These are phyloP conservation scores for Diversispora epigaea DNA, from an alignment of 192 early-diverging fungal genomes.

Conservation along the genomic window DNA sequence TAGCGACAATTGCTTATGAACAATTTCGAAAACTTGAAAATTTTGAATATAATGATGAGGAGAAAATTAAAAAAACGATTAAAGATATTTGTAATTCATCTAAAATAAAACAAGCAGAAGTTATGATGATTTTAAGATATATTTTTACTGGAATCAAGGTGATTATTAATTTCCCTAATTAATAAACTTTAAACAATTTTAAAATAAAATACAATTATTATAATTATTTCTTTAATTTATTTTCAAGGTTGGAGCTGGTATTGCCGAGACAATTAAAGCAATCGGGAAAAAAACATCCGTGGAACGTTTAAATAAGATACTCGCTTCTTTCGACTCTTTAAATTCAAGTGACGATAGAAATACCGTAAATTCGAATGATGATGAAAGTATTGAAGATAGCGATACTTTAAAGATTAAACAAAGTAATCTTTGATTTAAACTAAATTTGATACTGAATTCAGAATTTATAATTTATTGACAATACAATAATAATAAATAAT, in stretches of 20 bases:
- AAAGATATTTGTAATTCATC: conserved; percentile 40
- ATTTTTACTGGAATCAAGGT: conserved; percentile 62
- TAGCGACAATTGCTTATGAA: conserved; percentile 30
- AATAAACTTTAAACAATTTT: neutral
- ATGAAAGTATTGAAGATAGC: no score
- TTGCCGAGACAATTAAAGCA: conserved; percentile 53
- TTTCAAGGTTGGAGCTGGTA: conserved; percentile 52
- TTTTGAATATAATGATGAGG: conserved; percentile 32
- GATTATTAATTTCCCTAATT: neutral
- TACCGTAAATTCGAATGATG: no score
- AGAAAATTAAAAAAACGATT: conserved; percentile 37
- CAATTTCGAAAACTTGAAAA: conserved; percentile 31
- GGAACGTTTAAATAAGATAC: conserved; percentile 35
- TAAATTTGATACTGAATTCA: no score
- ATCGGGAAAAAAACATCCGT: conserved; percentile 45
- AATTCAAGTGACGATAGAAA: no score
- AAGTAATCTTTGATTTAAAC: no score
- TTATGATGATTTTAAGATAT: conserved; percentile 66
- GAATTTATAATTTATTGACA: no score
- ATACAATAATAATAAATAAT: no score
- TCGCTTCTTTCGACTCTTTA: neutral
- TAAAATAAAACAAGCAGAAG: conserved; percentile 47
- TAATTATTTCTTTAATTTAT: neutral
- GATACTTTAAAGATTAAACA: no score
- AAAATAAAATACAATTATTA: neutral